Evolutionary conservation across 257 asterid species (phyloP), one percentile per base, ranked within the genome.

Genomic region (Ajuga chamaepitys): DNA sequence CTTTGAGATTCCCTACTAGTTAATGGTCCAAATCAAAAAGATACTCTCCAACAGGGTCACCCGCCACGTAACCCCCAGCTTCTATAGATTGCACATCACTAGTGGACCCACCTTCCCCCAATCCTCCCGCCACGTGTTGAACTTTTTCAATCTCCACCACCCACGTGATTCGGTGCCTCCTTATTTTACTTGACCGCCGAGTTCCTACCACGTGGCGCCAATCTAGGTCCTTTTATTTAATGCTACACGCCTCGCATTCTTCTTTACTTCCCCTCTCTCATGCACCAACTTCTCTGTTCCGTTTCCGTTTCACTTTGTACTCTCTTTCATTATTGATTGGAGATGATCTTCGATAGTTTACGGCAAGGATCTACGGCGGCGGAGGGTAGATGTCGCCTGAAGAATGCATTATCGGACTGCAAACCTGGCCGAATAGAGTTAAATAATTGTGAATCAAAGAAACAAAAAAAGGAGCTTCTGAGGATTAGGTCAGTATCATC

Each of bases 141-240:
- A 35, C 5, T 24, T 48, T 24, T 13, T 40, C 46, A 68, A 67
- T 75, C 37, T 5, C 44, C 5, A 7, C 65, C 58, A 16, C 61
- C 70, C 79, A 81, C 80, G 83, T 73, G 70, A 28, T 68, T 54
- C 55, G 71, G 61, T 35, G 67, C 60, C n/a, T 58, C 68, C 58
- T 59, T 60, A 30, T 61, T 59, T 55, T 48, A 54, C 73, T 61
- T 40, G 68, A 70, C 78, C 74, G 75, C 85, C 85, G 79, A 66
- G 9, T 46, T 54, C 62, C 21, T 16, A 41, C 28, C 58, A 70
- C 82, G 81, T 75, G 79, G 62, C 64, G 25, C 11, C 25, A 2
- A 67, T 53, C 70, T 4, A 7, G 13, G 1, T 4, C 1, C 2
- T 20, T 13, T 16, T 70, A 59, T 75, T 48, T 75, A 65, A 64